phyloP scores from a whole-genome alignment of 768 basidiomycete species.

The Lactifluus hygrophoroides region DNA sequence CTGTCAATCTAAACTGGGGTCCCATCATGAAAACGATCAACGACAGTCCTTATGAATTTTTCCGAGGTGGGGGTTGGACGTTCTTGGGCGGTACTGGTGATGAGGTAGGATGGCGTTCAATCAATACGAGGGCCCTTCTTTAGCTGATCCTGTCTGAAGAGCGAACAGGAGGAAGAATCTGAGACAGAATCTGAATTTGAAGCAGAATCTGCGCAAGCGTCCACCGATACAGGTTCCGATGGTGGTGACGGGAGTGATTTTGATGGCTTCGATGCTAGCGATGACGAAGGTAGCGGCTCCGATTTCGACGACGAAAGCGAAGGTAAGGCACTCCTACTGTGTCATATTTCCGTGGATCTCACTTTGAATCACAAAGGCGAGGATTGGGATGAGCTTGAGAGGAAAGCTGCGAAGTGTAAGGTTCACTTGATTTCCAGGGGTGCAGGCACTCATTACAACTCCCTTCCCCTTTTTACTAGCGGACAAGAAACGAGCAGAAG shows the following conservation, averaged over 20 bases:
- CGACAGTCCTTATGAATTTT: conserved; percentile 92
- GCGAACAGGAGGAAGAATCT: conserved; percentile 52
- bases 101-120: conserved; percentile 36
- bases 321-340: conserved; percentile 28
- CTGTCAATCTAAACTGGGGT: conserved; percentile 96
- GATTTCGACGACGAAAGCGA: conserved; percentile 59
- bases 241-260: conserved; percentile 51
- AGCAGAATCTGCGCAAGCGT: conserved; percentile 35
- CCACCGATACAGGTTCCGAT: conserved; percentile 26
- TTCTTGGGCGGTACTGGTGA: conserved; percentile 71
- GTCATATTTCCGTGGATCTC: conserved; percentile 3
- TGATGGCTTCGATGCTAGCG: conserved; percentile 44
- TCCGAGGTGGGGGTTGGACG: conserved; percentile 91
- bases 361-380: conserved; percentile 43
- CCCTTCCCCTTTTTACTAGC: conserved; percentile 24
- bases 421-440: conserved; percentile 31
- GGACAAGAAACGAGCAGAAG: conserved; percentile 38
- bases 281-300: conserved; percentile 56
- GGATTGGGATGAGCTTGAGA: conserved; percentile 94
- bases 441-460: neutral
- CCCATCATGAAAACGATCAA: conserved; percentile 99
- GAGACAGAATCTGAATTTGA: conserved; percentile 58
- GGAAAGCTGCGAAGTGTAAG: conserved; percentile 72
- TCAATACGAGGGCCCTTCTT: neutral
- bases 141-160: conserved; percentile 26